phyloP scores from a whole-genome alignment of 805 yeast genomes.

The Kluyveromyces aestuarii region DNA sequence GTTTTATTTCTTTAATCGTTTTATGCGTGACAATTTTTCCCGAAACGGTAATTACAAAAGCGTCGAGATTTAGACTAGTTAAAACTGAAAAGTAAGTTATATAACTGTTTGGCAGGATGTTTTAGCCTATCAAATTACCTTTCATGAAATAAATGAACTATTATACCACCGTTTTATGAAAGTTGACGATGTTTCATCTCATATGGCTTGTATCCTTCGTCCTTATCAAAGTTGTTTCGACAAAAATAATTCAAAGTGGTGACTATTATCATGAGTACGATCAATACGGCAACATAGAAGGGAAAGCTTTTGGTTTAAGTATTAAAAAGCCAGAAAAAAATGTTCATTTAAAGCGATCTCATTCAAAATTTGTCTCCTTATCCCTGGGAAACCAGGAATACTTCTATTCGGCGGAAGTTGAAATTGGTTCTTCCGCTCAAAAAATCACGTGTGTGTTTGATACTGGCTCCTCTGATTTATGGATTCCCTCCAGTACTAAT shows the following conservation, averaged over 20 bases:
- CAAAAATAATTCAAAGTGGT: background rate
- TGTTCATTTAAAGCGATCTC: background rate
- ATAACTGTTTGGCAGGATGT: background rate
- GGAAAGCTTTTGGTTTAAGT: background rate
- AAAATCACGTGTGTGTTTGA: conserved; percentile 35
- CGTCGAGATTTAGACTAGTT: background rate
- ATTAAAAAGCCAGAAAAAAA: background rate
- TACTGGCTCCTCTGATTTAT: conserved; percentile 42
- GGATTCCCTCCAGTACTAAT: conserved; percentile 34
- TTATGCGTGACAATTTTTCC: background rate
- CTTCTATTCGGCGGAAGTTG: conserved; percentile 23
- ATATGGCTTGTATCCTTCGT: background rate
- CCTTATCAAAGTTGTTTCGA: background rate
- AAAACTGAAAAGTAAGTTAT: background rate
- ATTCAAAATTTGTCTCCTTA: conserved; percentile 1
- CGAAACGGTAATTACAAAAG: background rate
- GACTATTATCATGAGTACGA: background rate
- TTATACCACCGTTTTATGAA: background rate
- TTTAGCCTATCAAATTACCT: too few relatives aligned
- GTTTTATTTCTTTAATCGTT: background rate
- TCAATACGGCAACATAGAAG: background rate
- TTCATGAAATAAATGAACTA: too few relatives aligned
- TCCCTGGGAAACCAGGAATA: conserved; percentile 11
- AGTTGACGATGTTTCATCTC: background rate
- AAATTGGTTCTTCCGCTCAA: conserved; percentile 37